phyloP scores from a whole-genome alignment of 768 basidiomycete genomes.

The Sporobolomyces roseus region DNA sequence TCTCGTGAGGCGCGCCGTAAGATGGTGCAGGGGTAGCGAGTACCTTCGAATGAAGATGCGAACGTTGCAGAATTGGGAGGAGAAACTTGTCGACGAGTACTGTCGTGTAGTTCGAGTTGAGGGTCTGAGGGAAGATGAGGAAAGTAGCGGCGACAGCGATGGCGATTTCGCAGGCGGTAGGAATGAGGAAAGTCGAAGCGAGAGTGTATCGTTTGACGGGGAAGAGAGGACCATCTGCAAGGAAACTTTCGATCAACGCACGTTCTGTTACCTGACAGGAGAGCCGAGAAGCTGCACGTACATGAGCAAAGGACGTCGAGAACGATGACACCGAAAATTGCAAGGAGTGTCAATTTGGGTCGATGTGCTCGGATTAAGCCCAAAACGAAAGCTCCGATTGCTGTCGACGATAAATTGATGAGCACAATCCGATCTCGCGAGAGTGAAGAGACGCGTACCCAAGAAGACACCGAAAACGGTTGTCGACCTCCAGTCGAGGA shows the following conservation, averaged over 20 bases:
- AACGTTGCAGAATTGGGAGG: conserved; percentile 39
- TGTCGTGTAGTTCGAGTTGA: conserved; percentile 53
- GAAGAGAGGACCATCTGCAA: conserved; percentile 51
- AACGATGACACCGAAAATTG: conserved; percentile 40
- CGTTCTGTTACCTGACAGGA: not conserved
- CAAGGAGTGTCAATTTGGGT: conserved; percentile 54
- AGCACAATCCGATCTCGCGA: no score
- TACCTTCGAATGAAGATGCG: conserved; percentile 29
- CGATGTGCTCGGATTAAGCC: conserved; percentile 55
- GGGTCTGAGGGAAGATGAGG: conserved; percentile 58
- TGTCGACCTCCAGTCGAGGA: conserved; percentile 56
- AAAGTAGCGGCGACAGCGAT: conserved; percentile 54
- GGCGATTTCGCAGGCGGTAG: conserved; percentile 55
- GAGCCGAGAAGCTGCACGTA: conserved; percentile 51
- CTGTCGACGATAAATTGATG: not conserved
- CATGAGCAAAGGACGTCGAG: conserved; percentile 45
- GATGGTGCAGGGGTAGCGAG: conserved; percentile 14
- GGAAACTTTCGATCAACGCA: no score
- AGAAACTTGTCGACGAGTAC: conserved; percentile 46
- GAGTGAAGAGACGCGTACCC: conserved; percentile 35
- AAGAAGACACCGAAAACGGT: conserved; percentile 57
- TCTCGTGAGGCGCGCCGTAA: not conserved
- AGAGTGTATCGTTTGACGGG: conserved; percentile 39
- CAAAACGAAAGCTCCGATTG: conserved; percentile 53
- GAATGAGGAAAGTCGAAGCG: conserved; percentile 46